A percentile compares a stretch with the other conserved stretches of the same genome.
These are phyloP conservation scores for Neonectria ditissima DNA, from an alignment of 2,329 filamentous ascomycete genomes.

Conservation along the genomic window DNA sequence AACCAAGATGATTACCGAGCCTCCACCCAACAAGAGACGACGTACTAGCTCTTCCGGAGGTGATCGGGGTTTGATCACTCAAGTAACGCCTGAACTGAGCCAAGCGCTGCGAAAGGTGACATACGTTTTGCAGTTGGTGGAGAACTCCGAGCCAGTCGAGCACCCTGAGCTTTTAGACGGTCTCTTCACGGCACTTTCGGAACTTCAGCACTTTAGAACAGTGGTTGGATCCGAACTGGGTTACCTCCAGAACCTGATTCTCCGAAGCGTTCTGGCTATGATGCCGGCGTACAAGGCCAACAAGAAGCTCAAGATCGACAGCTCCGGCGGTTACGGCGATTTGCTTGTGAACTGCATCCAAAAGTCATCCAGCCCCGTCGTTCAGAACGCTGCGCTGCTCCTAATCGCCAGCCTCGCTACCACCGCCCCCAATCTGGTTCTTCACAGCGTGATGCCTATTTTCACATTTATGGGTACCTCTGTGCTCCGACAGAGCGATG, in stretches of 20 bases:
- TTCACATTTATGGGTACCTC: slow-evolving; percentile 98
- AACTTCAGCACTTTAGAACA: slow-evolving; percentile 85
- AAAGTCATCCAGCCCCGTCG: slow-evolving; percentile 89
- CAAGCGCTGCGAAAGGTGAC: slow-evolving; percentile 81
- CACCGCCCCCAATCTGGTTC: slow-evolving; percentile 87
- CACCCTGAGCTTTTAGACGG: slow-evolving; percentile 82
- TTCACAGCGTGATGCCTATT: slow-evolving; percentile 98
- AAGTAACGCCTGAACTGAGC: slow-evolving; percentile 74
- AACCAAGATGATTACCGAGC: slow-evolving; percentile 77
- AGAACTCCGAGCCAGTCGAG: slow-evolving; percentile 79
- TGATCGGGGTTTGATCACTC: slow-evolving; percentile 68
- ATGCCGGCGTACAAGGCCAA: slow-evolving; percentile 79
- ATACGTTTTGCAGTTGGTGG: slow-evolving; percentile 88
- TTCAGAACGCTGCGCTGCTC: slow-evolving; percentile 91
- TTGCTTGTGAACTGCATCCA: slow-evolving; percentile 94
- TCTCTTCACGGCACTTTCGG: slow-evolving; percentile 86
- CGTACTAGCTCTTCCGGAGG: slow-evolving; percentile 80
- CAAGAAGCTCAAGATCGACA: slow-evolving; percentile 75
- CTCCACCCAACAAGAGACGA: slow-evolving; percentile 81
- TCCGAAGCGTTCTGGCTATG: slow-evolving; percentile 86
- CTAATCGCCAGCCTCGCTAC: slow-evolving; percentile 88
- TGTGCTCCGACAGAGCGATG: slow-evolving; percentile 90
- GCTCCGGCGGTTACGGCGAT: slow-evolving; percentile 85
- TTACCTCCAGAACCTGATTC: slow-evolving; percentile 87
- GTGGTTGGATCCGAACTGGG: slow-evolving; percentile 88